phyloP scores from a whole-genome alignment of 129 eudicot genomes.

The Artemisia tridentata region DNA sequence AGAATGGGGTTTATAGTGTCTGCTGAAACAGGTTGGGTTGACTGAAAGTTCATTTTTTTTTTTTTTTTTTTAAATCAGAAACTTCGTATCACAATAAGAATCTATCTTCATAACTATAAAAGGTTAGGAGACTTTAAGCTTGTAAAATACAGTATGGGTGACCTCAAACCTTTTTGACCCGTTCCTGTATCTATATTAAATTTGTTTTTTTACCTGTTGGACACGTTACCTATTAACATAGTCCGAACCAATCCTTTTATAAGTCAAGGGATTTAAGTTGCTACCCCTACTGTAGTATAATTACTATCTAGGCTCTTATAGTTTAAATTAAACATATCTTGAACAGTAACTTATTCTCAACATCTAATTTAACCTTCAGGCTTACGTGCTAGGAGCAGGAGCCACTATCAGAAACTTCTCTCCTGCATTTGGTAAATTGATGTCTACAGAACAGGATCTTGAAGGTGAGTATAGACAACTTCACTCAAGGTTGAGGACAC shows the following conservation, averaged over 20 bases:
- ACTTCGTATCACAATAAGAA: too few species aligned
- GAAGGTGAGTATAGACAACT: slow-evolving; percentile 98
- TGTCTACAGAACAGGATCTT: slow-evolving; percentile 92
- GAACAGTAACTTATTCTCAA: slow-evolving; percentile 14
- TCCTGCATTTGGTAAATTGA: slow-evolving; percentile 92
- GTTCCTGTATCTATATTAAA: background rate
- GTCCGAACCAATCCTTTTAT: background rate
- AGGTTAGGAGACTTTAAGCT: background rate
- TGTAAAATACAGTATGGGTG: background rate
- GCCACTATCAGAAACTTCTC: slow-evolving; percentile 86
- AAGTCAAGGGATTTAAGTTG: background rate
- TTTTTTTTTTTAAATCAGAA: too few species aligned
- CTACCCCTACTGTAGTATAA: background rate
- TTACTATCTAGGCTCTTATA: slow-evolving; percentile 3
- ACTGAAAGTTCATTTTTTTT: background rate
- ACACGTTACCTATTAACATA: background rate
- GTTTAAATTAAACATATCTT: slow-evolving; percentile 6
- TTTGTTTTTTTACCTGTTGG: background rate
- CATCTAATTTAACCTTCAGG: slow-evolving; percentile 46
- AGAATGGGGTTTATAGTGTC: background rate
- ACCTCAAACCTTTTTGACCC: background rate
- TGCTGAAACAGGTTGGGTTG: background rate
- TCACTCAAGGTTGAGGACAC: slow-evolving; percentile 93
- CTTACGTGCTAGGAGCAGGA: slow-evolving; percentile 97
- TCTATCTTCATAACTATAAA: background rate